Conservation (phyloP, 1,139 yeast species). For the Zygoascus sp. region DNA sequence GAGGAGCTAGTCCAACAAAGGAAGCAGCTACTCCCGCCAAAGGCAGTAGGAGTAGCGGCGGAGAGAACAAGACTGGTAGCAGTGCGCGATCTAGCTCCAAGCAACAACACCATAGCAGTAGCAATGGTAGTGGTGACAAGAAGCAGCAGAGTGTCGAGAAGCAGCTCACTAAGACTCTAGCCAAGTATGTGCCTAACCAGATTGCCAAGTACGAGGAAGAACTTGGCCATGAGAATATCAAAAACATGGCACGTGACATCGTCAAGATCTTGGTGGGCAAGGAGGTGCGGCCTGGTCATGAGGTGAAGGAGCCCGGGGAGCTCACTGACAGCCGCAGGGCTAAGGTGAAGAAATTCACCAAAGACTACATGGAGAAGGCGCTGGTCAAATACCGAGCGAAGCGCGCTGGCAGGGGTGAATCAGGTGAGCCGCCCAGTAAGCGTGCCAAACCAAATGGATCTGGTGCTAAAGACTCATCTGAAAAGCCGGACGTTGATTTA, state of each 20-base stretch:
- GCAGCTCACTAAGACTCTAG: conserved; percentile 51
- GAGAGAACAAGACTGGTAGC: too few species aligned
- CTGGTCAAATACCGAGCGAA: conserved; percentile 49
- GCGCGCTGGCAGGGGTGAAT: conserved; percentile 14
- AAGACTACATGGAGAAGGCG: conserved; percentile 70
- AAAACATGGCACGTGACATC: conserved; percentile 75
- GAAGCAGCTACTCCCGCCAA: too few species aligned
- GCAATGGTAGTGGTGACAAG: conserved; percentile 8
- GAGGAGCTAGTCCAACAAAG: background rate
- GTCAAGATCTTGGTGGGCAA: conserved; percentile 59
- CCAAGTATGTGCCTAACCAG: conserved; percentile 73
- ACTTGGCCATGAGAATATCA: conserved; percentile 68
- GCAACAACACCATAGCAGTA: conserved; percentile 1
- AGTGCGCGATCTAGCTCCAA: conserved; percentile 3
- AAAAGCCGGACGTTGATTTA: conserved; percentile 4
- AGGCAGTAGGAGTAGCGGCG: conserved; percentile 12
- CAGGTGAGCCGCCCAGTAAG: background rate
- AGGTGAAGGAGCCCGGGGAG: conserved; percentile 39
- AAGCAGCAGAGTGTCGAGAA: conserved; percentile 15
- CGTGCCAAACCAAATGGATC: background rate
- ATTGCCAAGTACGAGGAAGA: conserved; percentile 61
- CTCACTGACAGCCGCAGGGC: conserved; percentile 58
- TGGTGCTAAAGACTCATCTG: too few species aligned
- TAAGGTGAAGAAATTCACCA: conserved; percentile 63
- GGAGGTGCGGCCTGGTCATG: conserved; percentile 41